phyloP scores from a whole-genome alignment of 129 eudicot species.

The Tagetes patula region DNA sequence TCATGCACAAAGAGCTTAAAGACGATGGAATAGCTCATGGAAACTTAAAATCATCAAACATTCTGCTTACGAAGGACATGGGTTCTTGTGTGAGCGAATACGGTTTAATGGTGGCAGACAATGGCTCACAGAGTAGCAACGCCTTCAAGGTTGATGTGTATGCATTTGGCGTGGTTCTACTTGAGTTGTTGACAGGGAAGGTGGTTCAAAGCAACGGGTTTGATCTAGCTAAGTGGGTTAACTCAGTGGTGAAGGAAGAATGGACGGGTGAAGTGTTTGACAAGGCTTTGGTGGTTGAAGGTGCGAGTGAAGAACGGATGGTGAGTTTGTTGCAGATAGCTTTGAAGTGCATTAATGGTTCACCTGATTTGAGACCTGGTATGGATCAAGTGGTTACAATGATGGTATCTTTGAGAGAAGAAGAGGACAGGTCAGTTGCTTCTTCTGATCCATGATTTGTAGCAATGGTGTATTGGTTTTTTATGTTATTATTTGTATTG shows the following conservation, averaged over 20 bases:
- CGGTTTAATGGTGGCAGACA: conserved; percentile 60
- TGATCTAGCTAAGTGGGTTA: conserved; percentile 70
- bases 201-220: conserved; percentile 50
- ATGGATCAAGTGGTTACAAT: conserved; percentile 50
- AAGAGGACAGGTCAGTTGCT: conserved; percentile 52
- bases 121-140: conserved; percentile 25
- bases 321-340: conserved; percentile 69
- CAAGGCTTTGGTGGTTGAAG: conserved; percentile 50
- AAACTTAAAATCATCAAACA: conserved; percentile 79
- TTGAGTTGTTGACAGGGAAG: conserved; percentile 71
- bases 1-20: conserved; percentile 63
- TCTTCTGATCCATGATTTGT: conserved; percentile 45
- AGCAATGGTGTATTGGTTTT: conserved; percentile 8
- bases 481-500: conserved; percentile 11
- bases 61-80: conserved; percentile 49
- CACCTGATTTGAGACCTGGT: conserved; percentile 54
- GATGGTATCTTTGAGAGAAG: conserved; percentile 53
- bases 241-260: conserved; percentile 70
- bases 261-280: conserved; percentile 82
- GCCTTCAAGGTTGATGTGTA: conserved; percentile 46
- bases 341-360: conserved; percentile 52
- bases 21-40: conserved; percentile 64
- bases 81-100: conserved; percentile 67
- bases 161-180: conserved; percentile 64
- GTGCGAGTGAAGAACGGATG: conserved; percentile 65